Percentiles rank a stretch among this genome's conserved stretches.
phyloP scores from a whole-genome alignment of 495 filamentous ascomycete genomes.

The Coniosporium apollinis region DNA sequence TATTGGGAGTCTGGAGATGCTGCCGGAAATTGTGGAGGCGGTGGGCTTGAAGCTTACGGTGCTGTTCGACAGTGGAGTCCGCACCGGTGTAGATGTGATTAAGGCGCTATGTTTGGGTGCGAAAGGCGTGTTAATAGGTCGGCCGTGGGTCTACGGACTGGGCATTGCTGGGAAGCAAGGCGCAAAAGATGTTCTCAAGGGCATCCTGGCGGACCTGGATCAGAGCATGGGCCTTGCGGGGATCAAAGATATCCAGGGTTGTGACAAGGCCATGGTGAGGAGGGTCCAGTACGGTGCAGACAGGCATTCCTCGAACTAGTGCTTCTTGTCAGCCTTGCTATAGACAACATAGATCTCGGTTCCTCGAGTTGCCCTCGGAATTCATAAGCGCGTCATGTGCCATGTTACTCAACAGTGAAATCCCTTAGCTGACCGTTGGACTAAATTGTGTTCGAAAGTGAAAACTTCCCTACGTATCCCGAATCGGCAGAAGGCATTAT shows the following conservation, averaged over 20 bases:
- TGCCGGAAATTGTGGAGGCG: slow-evolving; percentile 18
- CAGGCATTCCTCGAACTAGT: slow-evolving; percentile 2
- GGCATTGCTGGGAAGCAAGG: slow-evolving; percentile 11
- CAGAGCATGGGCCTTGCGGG: slow-evolving; percentile 42
- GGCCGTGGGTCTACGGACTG: slow-evolving; percentile 20
- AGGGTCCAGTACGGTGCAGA: slow-evolving; percentile 38
- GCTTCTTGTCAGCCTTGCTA: too few species aligned
- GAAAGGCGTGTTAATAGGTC: slow-evolving; percentile 15
- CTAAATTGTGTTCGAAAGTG: too few species aligned
- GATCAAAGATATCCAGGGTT: slow-evolving; percentile 34
- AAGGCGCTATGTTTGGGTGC: slow-evolving; percentile 23
- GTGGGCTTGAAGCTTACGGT: slow-evolving; percentile 16
- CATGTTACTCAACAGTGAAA: too few species aligned
- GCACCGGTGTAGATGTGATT: slow-evolving; percentile 17
- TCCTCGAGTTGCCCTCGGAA: too few species aligned
- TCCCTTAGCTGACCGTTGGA: too few species aligned
- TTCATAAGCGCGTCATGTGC: too few species aligned
- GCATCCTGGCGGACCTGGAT: slow-evolving; percentile 31
- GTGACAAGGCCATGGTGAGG: slow-evolving; percentile 33
- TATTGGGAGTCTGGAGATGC: slow-evolving; percentile 16
- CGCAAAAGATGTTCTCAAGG: slow-evolving; percentile 9
- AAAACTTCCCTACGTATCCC: too few species aligned
- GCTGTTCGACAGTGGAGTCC: slow-evolving; percentile 19
- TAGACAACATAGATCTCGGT: too few species aligned
- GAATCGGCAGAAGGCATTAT: too few species aligned